Evolutionary conservation across 805 yeast genomes (phyloP), one percentile per base, ranked within the genome.

Genomic region (Candida broadrunensis): DNA sequence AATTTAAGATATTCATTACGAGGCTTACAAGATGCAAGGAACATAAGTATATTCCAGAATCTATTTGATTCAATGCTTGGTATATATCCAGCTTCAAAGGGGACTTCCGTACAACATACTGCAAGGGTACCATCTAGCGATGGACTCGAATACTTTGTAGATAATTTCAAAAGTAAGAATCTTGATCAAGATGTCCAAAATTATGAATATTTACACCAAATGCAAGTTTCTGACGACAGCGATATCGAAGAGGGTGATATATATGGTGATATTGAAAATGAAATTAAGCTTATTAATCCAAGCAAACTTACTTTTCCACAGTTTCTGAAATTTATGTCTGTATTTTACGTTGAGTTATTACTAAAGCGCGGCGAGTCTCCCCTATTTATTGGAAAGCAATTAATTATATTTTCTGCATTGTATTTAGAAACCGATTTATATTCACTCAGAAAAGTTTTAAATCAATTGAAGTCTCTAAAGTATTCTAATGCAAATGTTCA

Each of bases 301-400:
- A 33, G 34, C 6, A 36, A 39, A 14, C 18, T 45, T 1, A 37
- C 47, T 6, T 21, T 41, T 2, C 33, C 42, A 2, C 42, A 52
- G 17, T 52, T 43, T 36, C 45, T 44, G 17, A 35, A 38, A 4
- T 23, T 48, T 3, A 35, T 48, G 2, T 50, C 67, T 1, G 39
- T 47, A 1, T 47, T 47, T 35, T 47, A 51, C 9, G 24, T 56
- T 4, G 27, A 50, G 3, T 35, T 39, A 26, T 47, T 65, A 11
- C 38, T 63, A n/a, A 35, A 50, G 15, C 38, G 39, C 4, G 70
- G 68, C 1, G 69, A 63, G 36, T 50, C 67, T 6, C 59, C 61
- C 1, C 26, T 45, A 6, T 52, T 42, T 36, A 54, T 65, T 16
- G 46, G 52, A 17, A 58, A 57, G 30, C 54, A 52, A 11, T 51